phyloP scores from a whole-genome alignment of 768 basidiomycete species.

The Boletus insuetus region DNA sequence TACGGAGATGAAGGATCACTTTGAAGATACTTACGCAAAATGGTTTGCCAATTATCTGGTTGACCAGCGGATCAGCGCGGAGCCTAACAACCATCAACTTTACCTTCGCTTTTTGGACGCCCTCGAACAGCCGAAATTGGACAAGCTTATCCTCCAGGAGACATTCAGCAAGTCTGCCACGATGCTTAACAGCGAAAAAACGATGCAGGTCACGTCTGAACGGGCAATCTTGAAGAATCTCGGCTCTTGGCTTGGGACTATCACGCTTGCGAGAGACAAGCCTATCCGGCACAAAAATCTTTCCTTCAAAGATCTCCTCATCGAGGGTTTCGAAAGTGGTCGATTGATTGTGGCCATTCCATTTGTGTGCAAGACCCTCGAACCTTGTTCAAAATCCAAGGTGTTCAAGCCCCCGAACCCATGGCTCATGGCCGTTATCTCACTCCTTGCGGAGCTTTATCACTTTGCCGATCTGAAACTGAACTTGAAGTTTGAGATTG shows the following conservation, averaged over 20 bases:
- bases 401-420: conserved; percentile 97
- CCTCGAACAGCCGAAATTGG: conserved; percentile 63
- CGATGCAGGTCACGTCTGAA: conserved; percentile 81
- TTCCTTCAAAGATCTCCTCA: conserved; percentile 94
- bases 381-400: conserved; percentile 83
- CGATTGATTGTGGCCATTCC: conserved; percentile 93
- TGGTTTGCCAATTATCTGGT: conserved; percentile 99
- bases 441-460: conserved; percentile 92
- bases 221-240: conserved; percentile 89
- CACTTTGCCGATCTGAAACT: conserved; percentile 94
- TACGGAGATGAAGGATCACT: conserved; percentile 79
- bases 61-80: conserved; percentile 91
- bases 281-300: conserved; percentile 93
- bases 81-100: conserved; percentile 94
- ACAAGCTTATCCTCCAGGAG: conserved; percentile 86
- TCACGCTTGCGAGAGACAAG: conserved; percentile 89
- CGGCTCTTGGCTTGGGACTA: conserved; percentile 89
- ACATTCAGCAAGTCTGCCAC: conserved; percentile 84
- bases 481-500: conserved; percentile 98
- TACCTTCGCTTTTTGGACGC: conserved; percentile 93
- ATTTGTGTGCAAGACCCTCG: conserved; percentile 96
- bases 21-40: conserved; percentile 77
- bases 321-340: conserved; percentile 92
- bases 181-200: conserved; percentile 89
- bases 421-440: conserved; percentile 95